Evolutionary conservation across 805 yeast species (phyloP).

Genomic region (Kluyveromyces dobzhanskii): DNA sequence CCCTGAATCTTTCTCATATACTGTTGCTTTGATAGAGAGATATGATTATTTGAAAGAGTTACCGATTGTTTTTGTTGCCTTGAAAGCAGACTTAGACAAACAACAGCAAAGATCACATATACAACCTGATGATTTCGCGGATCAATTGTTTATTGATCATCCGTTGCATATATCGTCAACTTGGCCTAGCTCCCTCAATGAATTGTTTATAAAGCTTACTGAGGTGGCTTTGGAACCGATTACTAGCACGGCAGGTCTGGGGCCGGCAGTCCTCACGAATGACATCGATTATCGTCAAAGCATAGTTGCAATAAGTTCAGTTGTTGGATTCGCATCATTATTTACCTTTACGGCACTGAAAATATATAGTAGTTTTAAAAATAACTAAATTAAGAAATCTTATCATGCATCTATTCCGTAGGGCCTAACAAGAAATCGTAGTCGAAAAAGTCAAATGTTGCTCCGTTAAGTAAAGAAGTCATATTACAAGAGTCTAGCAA

Average conservation of each 20-base stretch:
- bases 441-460: slow-evolving; percentile 25
- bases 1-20: slow-evolving; percentile 84
- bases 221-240: slow-evolving; percentile 82
- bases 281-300: slow-evolving; percentile 43
- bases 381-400: slow-evolving; percentile 12
- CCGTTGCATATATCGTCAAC: slow-evolving; percentile 87
- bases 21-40: slow-evolving; percentile 58
- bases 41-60: slow-evolving; percentile 53
- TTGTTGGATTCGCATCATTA: slow-evolving; percentile 56
- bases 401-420: slow-evolving; percentile 1
- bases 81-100: slow-evolving; percentile 91
- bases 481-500: neutral
- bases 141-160: slow-evolving; percentile 55
- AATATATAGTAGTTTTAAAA: slow-evolving; percentile 11
- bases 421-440: slow-evolving; percentile 22
- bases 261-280: slow-evolving; percentile 49
- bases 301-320: slow-evolving; percentile 57
- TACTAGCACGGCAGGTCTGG: slow-evolving; percentile 67
- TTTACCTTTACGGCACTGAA: slow-evolving; percentile 61
- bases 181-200: slow-evolving; percentile 83
- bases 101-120: slow-evolving; percentile 83
- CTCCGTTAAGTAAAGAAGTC: slow-evolving; percentile 13
- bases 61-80: slow-evolving; percentile 83
- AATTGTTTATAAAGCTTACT: slow-evolving; percentile 76
- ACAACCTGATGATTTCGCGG: slow-evolving; percentile 83